These are phyloP conservation scores for Cladophialophora chaetospira DNA, from an alignment of 2,329 filamentous ascomycete species.

Conservation along the genomic window DNA sequence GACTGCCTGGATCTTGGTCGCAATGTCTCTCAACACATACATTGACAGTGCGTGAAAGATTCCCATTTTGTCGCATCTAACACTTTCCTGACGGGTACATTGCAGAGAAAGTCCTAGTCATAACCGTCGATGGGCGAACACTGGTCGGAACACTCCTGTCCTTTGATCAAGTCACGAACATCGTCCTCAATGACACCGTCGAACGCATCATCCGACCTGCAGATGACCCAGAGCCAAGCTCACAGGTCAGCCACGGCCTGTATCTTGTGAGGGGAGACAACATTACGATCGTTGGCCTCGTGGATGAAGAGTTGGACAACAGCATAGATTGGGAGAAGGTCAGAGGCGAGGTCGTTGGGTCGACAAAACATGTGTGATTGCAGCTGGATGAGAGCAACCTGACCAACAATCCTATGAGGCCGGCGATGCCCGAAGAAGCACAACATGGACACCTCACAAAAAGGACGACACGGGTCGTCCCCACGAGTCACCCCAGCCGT, in stretches of 20 bases:
- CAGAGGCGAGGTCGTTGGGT: slow-evolving; percentile 33
- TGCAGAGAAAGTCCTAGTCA: slow-evolving; percentile 84
- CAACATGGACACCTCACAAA: not conserved
- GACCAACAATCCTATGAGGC: not conserved
- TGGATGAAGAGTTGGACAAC: slow-evolving; percentile 85
- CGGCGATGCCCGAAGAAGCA: not conserved
- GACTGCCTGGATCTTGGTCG: no score
- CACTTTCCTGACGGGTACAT: slow-evolving; percentile 33
- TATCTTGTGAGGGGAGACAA: slow-evolving; percentile 95
- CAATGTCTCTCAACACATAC: slow-evolving; percentile 57
- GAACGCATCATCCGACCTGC: slow-evolving; percentile 87
- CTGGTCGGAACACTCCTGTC: slow-evolving; percentile 79
- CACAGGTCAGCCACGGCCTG: slow-evolving; percentile 78
- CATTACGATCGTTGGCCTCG: slow-evolving; percentile 83
- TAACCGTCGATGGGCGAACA: slow-evolving; percentile 90
- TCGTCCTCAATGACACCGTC: slow-evolving; percentile 79
- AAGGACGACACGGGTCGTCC: no score
- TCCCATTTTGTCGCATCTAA: not conserved
- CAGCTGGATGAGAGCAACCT: not conserved
- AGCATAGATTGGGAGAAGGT: slow-evolving; percentile 94
- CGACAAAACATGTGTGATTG: slow-evolving; percentile 34
- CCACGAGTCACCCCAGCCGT: no score
- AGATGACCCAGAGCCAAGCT: slow-evolving; percentile 79
- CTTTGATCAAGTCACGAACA: slow-evolving; percentile 88
- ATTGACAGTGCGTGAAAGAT: slow-evolving; percentile 42